Evolutionary conservation across 139 green algal genomes (phyloP).

Genomic region (Eudorina sp.): DNA sequence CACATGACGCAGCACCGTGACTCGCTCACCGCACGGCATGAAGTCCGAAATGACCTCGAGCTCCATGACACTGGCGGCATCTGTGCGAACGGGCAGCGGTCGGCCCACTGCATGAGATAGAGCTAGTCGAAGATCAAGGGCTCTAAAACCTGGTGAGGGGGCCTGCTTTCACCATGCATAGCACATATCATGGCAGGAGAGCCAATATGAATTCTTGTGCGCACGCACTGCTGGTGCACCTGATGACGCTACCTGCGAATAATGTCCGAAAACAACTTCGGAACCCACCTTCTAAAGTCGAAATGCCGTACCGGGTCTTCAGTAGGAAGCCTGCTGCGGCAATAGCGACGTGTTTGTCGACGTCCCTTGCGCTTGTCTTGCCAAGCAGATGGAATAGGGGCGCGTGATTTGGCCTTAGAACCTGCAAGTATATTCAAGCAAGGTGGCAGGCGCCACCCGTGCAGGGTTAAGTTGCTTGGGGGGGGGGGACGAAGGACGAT

Average conservation of each 20-base stretch:
- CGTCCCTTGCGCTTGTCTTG: slow-evolving; percentile 66
- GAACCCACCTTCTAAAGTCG: slow-evolving; percentile 50
- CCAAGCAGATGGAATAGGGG: slow-evolving; percentile 69
- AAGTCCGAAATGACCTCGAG: slow-evolving; percentile 61
- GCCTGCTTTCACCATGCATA: too few species aligned
- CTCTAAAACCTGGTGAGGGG: too few species aligned
- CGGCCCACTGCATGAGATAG: too few species aligned
- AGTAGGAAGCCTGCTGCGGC: slow-evolving; percentile 35
- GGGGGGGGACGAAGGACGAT: not conserved
- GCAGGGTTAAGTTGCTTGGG: not conserved
- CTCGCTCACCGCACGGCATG: slow-evolving; percentile 56
- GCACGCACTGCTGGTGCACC: too few species aligned
- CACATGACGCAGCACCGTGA: too few species aligned
- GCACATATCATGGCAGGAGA: too few species aligned
- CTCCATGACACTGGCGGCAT: slow-evolving; percentile 64
- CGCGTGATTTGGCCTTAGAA: slow-evolving; percentile 62
- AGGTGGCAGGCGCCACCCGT: too few species aligned
- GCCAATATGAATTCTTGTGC: too few species aligned
- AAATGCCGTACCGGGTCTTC: slow-evolving; percentile 31
- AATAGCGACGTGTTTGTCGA: slow-evolving; percentile 66
- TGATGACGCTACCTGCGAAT: too few species aligned
- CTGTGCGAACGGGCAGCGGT: not conserved
- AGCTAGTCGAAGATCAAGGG: too few species aligned
- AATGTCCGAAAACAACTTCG: too few species aligned
- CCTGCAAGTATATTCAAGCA: too few species aligned